phyloP scores from a whole-genome alignment of 352 stramenopile species.

The Poterioochromonas sp. region DNA sequence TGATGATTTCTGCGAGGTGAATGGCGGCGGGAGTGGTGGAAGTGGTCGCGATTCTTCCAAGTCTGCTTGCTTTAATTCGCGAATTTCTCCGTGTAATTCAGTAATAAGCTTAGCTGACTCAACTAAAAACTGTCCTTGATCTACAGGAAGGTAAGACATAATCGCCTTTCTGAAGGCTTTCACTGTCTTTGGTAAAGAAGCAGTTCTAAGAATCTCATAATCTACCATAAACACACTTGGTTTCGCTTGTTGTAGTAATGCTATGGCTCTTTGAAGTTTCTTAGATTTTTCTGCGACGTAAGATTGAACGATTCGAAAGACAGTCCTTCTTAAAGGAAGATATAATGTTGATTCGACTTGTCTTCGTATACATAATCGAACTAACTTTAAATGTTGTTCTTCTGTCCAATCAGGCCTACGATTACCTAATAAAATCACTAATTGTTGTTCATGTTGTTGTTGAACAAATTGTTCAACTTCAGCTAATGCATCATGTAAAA shows the following conservation, averaged over 20 bases:
- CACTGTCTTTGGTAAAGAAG: not conserved
- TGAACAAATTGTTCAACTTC: conserved; percentile 20
- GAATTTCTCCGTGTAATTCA: conserved; percentile 3
- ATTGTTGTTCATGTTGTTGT: not conserved
- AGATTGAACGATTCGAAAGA: not conserved
- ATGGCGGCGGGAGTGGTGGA: too few species aligned
- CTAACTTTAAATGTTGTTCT: not conserved
- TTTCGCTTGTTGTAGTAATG: not conserved
- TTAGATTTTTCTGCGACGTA: not conserved
- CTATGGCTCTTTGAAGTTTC: not conserved
- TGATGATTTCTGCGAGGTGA: too few species aligned
- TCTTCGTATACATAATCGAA: conserved; percentile 5
- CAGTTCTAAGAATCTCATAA: not conserved
- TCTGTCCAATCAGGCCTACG: not conserved
- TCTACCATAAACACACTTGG: not conserved
- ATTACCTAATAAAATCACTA: not conserved
- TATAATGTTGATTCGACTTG: conserved; percentile 18
- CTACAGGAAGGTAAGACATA: not conserved
- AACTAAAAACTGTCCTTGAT: conserved; percentile 21
- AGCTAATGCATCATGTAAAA: not conserved
- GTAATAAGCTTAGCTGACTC: not conserved
- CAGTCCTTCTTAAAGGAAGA: conserved; percentile 7
- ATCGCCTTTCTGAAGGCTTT: conserved; percentile 1
- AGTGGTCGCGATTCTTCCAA: too few species aligned
- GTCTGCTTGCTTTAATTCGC: too few species aligned